Percentiles rank a stretch among this genome's conserved stretches.
Conservation (phyloP, 2,329 filamentous ascomycete species). For the Aureobasidium pullulans region DNA sequence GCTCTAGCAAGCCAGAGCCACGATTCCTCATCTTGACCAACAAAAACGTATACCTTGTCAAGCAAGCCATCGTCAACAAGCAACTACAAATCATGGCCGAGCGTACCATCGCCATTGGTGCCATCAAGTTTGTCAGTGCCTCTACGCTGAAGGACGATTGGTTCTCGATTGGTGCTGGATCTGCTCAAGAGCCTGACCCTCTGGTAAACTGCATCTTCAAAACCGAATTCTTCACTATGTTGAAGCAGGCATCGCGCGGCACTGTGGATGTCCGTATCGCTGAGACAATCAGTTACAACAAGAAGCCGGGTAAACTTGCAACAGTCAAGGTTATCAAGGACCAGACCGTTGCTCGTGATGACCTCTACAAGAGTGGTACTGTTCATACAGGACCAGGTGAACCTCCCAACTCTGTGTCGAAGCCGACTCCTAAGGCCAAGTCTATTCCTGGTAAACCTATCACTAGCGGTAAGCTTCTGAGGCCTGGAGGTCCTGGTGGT, state of each 20-base stretch:
- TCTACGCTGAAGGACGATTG: constrained; percentile 88
- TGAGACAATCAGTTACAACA: constrained; percentile 88
- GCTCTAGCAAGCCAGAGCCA: constrained; percentile 87
- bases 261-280: constrained; percentile 74
- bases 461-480: constrained; percentile 86
- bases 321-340: constrained; percentile 87
- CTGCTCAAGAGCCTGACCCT: constrained; percentile 86
- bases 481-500: constrained; percentile 77
- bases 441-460: constrained; percentile 83
- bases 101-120: constrained; percentile 70
- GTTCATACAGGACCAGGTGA: constrained; percentile 84
- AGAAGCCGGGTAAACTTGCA: constrained; percentile 91
- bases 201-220: constrained; percentile 90
- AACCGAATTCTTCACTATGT: constrained; percentile 92
- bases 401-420: constrained; percentile 71
- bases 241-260: constrained; percentile 71
- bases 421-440: constrained; percentile 79
- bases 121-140: constrained; percentile 78
- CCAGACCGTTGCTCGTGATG: constrained; percentile 60
- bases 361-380: constrained; percentile 88
- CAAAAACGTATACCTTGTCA: constrained; percentile 81
- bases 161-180: constrained; percentile 89
- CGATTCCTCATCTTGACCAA: constrained; percentile 78
- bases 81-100: constrained; percentile 77
- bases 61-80: constrained; percentile 73